Evolutionary conservation across 768 basidiomycete genomes (phyloP).

Genomic region (Termitomyces sp.): DNA sequence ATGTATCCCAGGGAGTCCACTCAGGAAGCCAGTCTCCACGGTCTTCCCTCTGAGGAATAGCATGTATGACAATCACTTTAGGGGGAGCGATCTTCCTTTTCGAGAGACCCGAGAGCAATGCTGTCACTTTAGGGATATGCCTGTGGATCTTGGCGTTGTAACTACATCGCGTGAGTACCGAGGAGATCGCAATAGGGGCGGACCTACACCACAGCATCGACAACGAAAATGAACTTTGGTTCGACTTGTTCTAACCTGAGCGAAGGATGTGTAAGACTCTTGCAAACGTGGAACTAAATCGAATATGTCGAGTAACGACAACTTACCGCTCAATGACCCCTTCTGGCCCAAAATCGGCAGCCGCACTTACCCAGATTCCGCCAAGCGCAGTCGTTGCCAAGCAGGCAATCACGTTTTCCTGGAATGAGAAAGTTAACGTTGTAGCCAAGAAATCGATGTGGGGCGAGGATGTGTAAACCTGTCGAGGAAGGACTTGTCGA

Average conservation of each 20-base stretch:
- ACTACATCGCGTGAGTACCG: constrained; percentile 26
- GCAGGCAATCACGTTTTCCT: constrained; percentile 68
- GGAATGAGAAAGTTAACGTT: not conserved
- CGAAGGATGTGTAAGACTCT: not conserved
- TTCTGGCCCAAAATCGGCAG: constrained; percentile 76
- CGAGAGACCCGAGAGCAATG: constrained; percentile 47
- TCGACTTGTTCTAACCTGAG: constrained; percentile 74
- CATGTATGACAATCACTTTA: constrained; percentile 53
- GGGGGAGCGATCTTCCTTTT: constrained; percentile 29
- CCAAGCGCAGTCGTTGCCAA: constrained; percentile 67
- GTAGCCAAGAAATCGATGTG: constrained; percentile 8
- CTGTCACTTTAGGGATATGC: constrained; percentile 58
- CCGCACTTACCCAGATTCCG: constrained; percentile 80
- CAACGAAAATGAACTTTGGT: constrained; percentile 66
- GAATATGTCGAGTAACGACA: not conserved
- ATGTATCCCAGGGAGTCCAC: constrained; percentile 52
- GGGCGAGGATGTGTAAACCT: not conserved
- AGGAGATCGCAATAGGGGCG: not conserved
- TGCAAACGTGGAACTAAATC: not conserved
- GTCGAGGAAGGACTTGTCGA: not conserved
- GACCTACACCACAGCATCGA: constrained; percentile 64
- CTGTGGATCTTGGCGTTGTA: constrained; percentile 69
- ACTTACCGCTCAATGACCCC: constrained; percentile 68
- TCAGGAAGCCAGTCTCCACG: constrained; percentile 17
- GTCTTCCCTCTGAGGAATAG: constrained; percentile 28